Evolutionary conservation across 345 rosid genomes (phyloP).

Genomic region (Mercurialis annua): DNA sequence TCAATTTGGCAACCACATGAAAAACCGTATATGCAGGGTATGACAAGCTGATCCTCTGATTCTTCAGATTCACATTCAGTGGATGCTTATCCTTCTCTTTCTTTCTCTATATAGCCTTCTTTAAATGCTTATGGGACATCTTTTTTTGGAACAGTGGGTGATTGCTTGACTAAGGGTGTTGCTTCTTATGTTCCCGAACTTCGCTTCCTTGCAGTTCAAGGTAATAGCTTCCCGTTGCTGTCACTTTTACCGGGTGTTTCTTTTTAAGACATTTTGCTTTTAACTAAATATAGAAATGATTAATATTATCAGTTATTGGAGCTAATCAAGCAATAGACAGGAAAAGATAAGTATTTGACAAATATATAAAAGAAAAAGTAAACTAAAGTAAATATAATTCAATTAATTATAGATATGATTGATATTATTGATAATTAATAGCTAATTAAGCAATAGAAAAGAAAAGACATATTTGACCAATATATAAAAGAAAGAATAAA

Average conservation of each 20-base stretch:
- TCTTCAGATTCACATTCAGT: neutral
- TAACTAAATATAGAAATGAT: no score
- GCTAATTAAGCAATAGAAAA: no score
- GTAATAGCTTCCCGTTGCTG: slow-evolving; percentile 30
- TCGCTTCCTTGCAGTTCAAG: slow-evolving; percentile 72
- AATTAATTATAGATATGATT: no score
- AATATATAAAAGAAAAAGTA: no score
- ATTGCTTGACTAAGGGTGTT: slow-evolving; percentile 36
- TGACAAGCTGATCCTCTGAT: slow-evolving; percentile 12
- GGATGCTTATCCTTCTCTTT: neutral
- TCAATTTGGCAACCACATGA: slow-evolving; percentile 54
- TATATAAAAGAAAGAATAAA: no score
- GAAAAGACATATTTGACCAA: no score
- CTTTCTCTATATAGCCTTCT: slow-evolving; percentile 9
- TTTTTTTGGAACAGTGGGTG: slow-evolving; percentile 37
- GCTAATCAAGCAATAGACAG: no score
- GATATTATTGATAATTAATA: no score
- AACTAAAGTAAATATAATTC: no score
- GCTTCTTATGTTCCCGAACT: slow-evolving; percentile 52
- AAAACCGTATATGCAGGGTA: slow-evolving; percentile 48
- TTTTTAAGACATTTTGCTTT: no score
- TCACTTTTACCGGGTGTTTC: neutral
- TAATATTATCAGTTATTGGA: no score
- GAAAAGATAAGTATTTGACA: no score
- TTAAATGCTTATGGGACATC: slow-evolving; percentile 23